These are phyloP conservation scores for Solanum pinnatisectum DNA, from an alignment of 257 asterid genomes.

Conservation along the genomic window DNA sequence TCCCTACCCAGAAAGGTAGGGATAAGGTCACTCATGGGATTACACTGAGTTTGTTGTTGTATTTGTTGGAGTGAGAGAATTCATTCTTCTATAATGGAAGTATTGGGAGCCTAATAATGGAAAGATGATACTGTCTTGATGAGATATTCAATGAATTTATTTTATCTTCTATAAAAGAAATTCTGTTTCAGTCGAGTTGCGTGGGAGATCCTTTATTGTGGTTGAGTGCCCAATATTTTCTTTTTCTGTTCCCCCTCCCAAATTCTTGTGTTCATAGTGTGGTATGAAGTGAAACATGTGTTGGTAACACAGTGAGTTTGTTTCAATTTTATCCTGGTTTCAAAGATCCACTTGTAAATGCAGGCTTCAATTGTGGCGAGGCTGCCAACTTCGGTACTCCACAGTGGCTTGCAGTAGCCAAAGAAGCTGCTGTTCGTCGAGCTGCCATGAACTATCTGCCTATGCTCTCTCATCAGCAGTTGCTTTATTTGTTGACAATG, in stretches of 20 bases:
- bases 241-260: not conserved
- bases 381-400: conserved; percentile 99
- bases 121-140: not conserved
- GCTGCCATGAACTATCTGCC: conserved; percentile 98
- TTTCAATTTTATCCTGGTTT: not conserved
- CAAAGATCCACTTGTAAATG: not conserved
- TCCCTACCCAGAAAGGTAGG: not conserved
- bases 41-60: not conserved
- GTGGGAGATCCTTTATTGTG: not conserved
- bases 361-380: conserved; percentile 98
- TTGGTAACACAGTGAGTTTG: not conserved
- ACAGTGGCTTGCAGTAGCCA: conserved; percentile 89
- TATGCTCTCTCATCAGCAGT: conserved; percentile 98
- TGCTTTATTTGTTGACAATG: conserved; percentile 85
- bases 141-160: not conserved
- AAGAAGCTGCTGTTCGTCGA: conserved; percentile 97
- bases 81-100: not conserved
- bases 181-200: not conserved
- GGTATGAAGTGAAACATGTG: not conserved
- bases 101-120: not conserved
- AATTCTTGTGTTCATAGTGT: not conserved
- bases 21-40: not conserved
- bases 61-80: not conserved
- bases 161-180: not conserved
- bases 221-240: not conserved